Percentiles rank a stretch among this genome's conserved stretches.
Conservation (phyloP, 106 monocot species). For the Apostasia shenzhenica region DNA sequence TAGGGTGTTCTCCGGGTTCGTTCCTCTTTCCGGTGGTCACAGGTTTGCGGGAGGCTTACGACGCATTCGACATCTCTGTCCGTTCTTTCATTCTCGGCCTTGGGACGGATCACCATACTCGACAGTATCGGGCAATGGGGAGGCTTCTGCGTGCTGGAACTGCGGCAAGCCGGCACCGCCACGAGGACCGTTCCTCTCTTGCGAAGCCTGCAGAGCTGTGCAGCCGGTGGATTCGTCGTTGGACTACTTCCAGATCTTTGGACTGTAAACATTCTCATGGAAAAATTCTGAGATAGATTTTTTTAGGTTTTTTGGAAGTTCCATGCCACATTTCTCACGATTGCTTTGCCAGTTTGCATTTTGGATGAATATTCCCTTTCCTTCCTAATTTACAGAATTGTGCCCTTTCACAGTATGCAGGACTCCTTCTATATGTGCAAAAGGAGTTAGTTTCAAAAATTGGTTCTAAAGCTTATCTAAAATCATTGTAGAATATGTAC, state of each 20-base stretch:
- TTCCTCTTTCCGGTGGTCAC: background rate
- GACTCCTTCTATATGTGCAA: too few species aligned
- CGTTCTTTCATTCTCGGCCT: background rate
- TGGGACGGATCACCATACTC: conserved; percentile 3
- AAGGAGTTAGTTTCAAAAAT: too few species aligned
- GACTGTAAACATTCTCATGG: conserved; percentile 50
- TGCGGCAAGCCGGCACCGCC: conserved; percentile 31
- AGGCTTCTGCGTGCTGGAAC: conserved; percentile 47
- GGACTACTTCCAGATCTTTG: conserved; percentile 86
- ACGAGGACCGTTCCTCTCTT: conserved; percentile 44
- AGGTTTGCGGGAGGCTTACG: background rate
- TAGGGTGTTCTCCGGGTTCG: background rate
- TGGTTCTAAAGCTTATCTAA: too few species aligned
- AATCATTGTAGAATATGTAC: too few species aligned
- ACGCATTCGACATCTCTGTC: background rate
- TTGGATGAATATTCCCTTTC: background rate
- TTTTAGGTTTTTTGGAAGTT: background rate
- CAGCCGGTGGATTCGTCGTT: conserved; percentile 54
- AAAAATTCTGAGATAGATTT: background rate
- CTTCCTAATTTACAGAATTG: too few species aligned
- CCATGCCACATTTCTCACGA: background rate
- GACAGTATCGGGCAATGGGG: conserved; percentile 4
- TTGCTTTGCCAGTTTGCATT: background rate
- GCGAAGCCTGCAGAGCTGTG: conserved; percentile 49
- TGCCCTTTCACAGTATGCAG: too few species aligned